Conservation (phyloP, 495 filamentous ascomycete genomes). For the Penicillium diatomitis region DNA sequence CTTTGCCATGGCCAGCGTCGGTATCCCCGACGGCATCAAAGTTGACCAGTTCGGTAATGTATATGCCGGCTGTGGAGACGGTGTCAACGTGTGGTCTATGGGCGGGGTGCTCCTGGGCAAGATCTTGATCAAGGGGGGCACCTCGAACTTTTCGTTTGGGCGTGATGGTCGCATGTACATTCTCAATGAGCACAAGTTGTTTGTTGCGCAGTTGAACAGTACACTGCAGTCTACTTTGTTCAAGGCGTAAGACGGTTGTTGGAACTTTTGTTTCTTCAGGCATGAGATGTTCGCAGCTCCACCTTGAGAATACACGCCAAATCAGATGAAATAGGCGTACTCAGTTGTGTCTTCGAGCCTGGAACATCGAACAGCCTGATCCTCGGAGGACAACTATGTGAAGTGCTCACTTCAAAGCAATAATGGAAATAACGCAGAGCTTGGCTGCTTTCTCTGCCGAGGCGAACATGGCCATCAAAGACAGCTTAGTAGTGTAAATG, state of each 20-base stretch:
- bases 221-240: slow-evolving; percentile 24
- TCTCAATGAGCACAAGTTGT: slow-evolving; percentile 35
- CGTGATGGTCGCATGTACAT: slow-evolving; percentile 33
- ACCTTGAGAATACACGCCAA: no score
- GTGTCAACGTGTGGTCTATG: slow-evolving; percentile 52
- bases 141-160: slow-evolving; percentile 39
- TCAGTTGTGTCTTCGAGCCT: no score
- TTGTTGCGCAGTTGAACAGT: slow-evolving; percentile 23
- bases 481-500: no score
- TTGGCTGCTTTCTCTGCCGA: no score
- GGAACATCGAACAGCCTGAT: no score
- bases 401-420: no score
- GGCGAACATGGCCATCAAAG: no score
- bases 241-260: neutral
- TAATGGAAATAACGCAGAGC: no score
- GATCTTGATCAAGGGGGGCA: slow-evolving; percentile 34
- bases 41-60: slow-evolving; percentile 51
- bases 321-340: no score
- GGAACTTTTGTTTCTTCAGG: no score
- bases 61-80: slow-evolving; percentile 52
- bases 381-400: no score
- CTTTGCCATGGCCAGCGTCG: slow-evolving; percentile 48
- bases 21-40: slow-evolving; percentile 54
- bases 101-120: slow-evolving; percentile 46
- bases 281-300: no score